These are phyloP conservation scores for Coemansia sp. DNA, from an alignment of 192 early-diverging fungal genomes.

Conservation along the genomic window DNA sequence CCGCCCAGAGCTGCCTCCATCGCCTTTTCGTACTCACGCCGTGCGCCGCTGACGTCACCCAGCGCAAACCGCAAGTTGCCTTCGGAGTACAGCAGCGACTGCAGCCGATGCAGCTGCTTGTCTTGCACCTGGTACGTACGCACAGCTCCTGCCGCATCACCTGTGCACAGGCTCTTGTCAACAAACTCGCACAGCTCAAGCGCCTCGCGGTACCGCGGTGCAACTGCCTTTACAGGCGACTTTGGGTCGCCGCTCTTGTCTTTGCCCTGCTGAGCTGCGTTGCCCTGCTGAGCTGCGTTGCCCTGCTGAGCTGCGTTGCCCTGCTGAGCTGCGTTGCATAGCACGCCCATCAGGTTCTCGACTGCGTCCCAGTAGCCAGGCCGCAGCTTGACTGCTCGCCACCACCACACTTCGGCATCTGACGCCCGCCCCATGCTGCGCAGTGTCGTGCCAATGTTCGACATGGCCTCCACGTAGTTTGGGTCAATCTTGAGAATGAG, in stretches of 20 bases:
- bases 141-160: conserved; percentile 13
- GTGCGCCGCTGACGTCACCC: conserved; percentile 68
- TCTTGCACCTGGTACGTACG: conserved; percentile 53
- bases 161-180: conserved; percentile 60
- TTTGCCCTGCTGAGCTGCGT: conserved; percentile 10
- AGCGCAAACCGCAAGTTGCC: conserved; percentile 81
- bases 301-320: conserved; percentile 19
- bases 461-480: conserved; percentile 87
- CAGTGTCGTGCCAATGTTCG: conserved; percentile 87
- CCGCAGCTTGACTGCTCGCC: conserved; percentile 74
- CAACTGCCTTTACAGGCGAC: conserved; percentile 5
- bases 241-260: conserved; percentile 5
- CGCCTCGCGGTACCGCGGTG: conserved; percentile 73
- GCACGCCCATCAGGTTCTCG: conserved; percentile 80
- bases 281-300: conserved; percentile 40
- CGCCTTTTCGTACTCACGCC: conserved; percentile 80
- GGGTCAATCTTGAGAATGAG: conserved; percentile 78
- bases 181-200: conserved; percentile 80
- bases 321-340: conserved; percentile 55
- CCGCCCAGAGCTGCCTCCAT: conserved; percentile 71
- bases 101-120: conserved; percentile 69
- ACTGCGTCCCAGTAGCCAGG: conserved; percentile 93
- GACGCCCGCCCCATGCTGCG: conserved; percentile 69
- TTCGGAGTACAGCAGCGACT: conserved; percentile 84
- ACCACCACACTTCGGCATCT: conserved; percentile 84